Evolutionary conservation across 2,329 filamentous ascomycete species (phyloP), one percentile per base, ranked within the genome.

Genomic region (Amauroascus verrucosus): DNA sequence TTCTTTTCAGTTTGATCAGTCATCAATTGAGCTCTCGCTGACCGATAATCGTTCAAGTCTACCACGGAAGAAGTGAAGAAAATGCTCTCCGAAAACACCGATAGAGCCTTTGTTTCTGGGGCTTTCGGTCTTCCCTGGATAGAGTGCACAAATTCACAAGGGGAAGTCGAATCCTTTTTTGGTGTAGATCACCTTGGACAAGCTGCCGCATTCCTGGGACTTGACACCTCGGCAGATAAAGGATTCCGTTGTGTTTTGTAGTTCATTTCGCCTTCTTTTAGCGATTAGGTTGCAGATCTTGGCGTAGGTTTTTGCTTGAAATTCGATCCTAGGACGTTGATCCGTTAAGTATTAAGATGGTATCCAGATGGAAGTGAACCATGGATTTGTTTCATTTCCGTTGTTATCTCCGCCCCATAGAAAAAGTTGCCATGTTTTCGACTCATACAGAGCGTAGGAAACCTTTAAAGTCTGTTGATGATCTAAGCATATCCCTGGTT

Each of bases 61-160:
- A 59, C 53, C 14, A 57, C 63, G n/a, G 54, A 62, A 5, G 72
- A 75, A 41, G 68, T 70, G 37, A 81, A 81, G 65, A 64, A 69
- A 16, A 55, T 61, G 28, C 60, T 83, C 59, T 61, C 57, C 5
- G 66, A 65, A 22, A 80, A 79, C 54, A 81, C 77, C 1, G 70
- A 79, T 13, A 58, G 63, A 48, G 76, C 78, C 1, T 69, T 82
- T 22, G 65, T 67, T 22, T 70, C 75, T 22, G 80, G 78, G 1
- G 77, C 77, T 1, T 84, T 84, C 69, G 80, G 80, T 1, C 61
- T 83, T 51, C 80, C 80, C 1, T 83, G 77, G 75, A 78, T 81
- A 61, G 66, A 70, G 64, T 80, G 77, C 51, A 78, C 73, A 47
- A 79, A 82, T 63, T 49, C 64, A 6, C 67, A 76, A 48, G 79